These are phyloP conservation scores for Eutrema salsugineum DNA, from an alignment of 441 rosid species.

Conservation along the genomic window DNA sequence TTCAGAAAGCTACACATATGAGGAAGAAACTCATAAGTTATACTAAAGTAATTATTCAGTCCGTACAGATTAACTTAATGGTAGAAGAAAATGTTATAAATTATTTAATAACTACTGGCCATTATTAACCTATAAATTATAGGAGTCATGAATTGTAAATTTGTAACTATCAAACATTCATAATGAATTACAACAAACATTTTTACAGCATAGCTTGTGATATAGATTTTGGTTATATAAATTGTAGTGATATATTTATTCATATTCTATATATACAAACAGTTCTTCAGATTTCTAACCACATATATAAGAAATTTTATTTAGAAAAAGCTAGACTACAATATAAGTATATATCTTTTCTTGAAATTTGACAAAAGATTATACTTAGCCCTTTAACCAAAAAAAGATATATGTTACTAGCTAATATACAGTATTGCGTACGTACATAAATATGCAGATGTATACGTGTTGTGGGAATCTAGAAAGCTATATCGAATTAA, in stretches of 20 bases:
- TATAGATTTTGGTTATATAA: neutral
- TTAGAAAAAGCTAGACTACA: neutral
- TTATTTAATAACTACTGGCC: neutral
- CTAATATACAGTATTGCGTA: neutral
- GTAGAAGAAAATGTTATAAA: neutral
- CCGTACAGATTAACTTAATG: neutral
- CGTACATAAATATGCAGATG: neutral
- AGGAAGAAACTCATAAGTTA: neutral
- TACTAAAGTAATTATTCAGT: neutral
- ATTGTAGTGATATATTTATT: neutral
- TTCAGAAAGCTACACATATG: neutral
- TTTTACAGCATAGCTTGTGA: neutral
- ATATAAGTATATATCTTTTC: neutral
- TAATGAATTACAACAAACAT: neutral
- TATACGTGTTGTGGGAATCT: constrained; percentile 10
- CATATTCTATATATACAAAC: neutral
- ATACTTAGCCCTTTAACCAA: too few species aligned
- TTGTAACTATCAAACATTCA: neutral
- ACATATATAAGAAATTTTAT: neutral
- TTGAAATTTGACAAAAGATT: neutral
- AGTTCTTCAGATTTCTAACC: neutral
- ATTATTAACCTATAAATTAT: neutral
- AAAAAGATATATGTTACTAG: neutral
- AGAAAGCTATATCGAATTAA: constrained; percentile 28
- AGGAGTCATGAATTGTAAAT: neutral